Evolutionary conservation across 768 basidiomycete species (phyloP), one percentile per base, ranked within the genome.

Genomic region (Tylopilus balloui): DNA sequence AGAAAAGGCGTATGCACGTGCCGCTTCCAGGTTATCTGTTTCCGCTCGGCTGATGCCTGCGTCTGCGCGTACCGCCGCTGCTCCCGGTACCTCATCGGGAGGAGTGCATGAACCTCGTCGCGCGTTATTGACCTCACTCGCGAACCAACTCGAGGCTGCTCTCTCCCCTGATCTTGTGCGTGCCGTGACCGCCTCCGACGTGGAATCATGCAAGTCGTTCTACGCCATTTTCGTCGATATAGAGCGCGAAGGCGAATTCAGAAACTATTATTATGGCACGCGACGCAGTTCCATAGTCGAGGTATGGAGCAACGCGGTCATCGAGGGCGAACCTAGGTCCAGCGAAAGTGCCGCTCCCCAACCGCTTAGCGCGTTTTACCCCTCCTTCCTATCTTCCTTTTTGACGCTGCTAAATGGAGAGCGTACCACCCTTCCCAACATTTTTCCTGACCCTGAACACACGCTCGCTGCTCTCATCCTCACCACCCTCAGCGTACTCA

Each of bases 91-190:
- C 21, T 32, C 47, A 4, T 36, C 62, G 6, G 57, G 49, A 21
- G 57, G 60, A 15, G 53, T 54, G 10, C 94, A 91, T 63, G 94
- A 97, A 60, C 80, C 80, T 21, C 80, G 93, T 20, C 80, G 90
- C 31, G 78, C 83, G 3, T 74, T 99, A 27, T 83, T 98, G 82
- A 83, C 93, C 51, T 92, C 84, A 50, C 77, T 99, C 24, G 92
- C 96, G 65, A 98, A 99, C 63, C 89, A 96, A 66, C 82, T 98
- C 40, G 96, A 99, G 70, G 89, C 91, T 1, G 83, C 88, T 1
- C 77, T 95, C 49, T 92, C 89, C 62, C 86, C 90, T n/a, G 88
- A 90, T 2, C 75, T 99, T 42, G 87, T 93, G 23, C 83, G 86
- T 23, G 89, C 92, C 5, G 88, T 97, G 66, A 86, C 83, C 51